Percentiles rank a stretch among this genome's conserved stretches.
Evolutionary conservation across 805 yeast genomes (phyloP).

Genomic region (Wickerhamiella parazyma): DNA sequence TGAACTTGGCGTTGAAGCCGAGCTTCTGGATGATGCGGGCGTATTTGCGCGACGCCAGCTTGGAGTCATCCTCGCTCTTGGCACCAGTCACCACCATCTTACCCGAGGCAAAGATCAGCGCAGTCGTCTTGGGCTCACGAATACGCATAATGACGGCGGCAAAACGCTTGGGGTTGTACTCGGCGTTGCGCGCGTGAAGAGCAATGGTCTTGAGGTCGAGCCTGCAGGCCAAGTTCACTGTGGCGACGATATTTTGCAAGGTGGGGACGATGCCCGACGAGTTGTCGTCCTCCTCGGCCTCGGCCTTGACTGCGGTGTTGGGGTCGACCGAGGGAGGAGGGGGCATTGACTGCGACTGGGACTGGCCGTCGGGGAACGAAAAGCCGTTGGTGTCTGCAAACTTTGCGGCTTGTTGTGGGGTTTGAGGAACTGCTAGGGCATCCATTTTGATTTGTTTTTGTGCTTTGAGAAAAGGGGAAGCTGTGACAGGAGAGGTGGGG

Average conservation of each 20-base stretch:
- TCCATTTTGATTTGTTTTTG: neutral
- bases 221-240: slow-evolving; percentile 92
- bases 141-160: slow-evolving; percentile 99
- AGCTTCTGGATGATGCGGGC: slow-evolving; percentile 96
- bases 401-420: slow-evolving; percentile 41
- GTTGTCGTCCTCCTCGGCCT: slow-evolving; percentile 15
- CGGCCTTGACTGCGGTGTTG: slow-evolving; percentile 16
- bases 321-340: neutral
- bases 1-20: slow-evolving; percentile 94
- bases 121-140: slow-evolving; percentile 97
- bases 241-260: slow-evolving; percentile 81
- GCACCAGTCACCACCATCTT: slow-evolving; percentile 99
- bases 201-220: slow-evolving; percentile 95
- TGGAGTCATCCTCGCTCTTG: slow-evolving; percentile 96
- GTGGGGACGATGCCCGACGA: slow-evolving; percentile 96
- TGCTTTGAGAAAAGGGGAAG: neutral
- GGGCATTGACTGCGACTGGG: neutral
- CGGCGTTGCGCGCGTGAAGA: slow-evolving; percentile 96
- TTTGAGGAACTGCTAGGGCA: neutral
- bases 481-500: neutral
- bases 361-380: slow-evolving; percentile 5
- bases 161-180: slow-evolving; percentile 90
- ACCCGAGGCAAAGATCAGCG: slow-evolving; percentile 94
- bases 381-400: slow-evolving; percentile 31
- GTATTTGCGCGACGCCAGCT: slow-evolving; percentile 90